phyloP scores from a whole-genome alignment of 768 basidiomycete species.

The Collybia sordida region DNA sequence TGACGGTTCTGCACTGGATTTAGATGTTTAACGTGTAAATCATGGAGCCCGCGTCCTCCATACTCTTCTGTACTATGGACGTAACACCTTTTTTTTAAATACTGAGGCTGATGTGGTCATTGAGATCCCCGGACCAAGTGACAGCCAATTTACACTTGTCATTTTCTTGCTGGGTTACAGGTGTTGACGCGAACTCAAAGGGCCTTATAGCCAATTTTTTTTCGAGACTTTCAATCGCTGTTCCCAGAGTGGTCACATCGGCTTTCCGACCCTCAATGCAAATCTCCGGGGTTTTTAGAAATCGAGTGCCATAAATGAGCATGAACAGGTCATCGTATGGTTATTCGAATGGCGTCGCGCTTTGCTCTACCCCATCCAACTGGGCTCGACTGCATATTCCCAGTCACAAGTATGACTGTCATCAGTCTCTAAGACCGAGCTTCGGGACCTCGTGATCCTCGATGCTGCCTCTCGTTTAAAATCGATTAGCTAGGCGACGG shows the following conservation, averaged over 20 bases:
- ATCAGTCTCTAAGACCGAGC: slow-evolving; percentile 19
- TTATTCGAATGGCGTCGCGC: slow-evolving; percentile 25
- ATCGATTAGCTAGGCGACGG: neutral
- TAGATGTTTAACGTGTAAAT: slow-evolving; percentile 38
- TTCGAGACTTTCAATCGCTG: slow-evolving; percentile 25
- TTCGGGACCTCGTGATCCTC: slow-evolving; percentile 5
- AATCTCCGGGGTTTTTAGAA: slow-evolving; percentile 30
- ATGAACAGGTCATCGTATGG: slow-evolving; percentile 29
- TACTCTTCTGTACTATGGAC: slow-evolving; percentile 24
- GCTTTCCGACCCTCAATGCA: slow-evolving; percentile 27
- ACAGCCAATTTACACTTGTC: neutral
- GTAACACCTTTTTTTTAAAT: slow-evolving; percentile 30
- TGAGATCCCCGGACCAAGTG: slow-evolving; percentile 20
- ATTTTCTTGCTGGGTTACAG: slow-evolving; percentile 11
- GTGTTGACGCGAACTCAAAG: slow-evolving; percentile 26
- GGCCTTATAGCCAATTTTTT: slow-evolving; percentile 32
- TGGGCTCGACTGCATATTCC: slow-evolving; percentile 32
- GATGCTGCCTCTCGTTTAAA: slow-evolving; percentile 1
- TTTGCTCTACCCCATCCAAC: slow-evolving; percentile 26
- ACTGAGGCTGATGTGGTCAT: slow-evolving; percentile 31
- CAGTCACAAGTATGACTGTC: slow-evolving; percentile 31
- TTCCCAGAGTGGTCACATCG: slow-evolving; percentile 21
- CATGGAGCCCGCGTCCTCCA: slow-evolving; percentile 30
- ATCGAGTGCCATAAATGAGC: slow-evolving; percentile 29
- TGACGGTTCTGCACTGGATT: neutral